Evolutionary conservation across 2,329 filamentous ascomycete species (phyloP), one percentile per base, ranked within the genome.

Genomic region (Didymella keratinophila): DNA sequence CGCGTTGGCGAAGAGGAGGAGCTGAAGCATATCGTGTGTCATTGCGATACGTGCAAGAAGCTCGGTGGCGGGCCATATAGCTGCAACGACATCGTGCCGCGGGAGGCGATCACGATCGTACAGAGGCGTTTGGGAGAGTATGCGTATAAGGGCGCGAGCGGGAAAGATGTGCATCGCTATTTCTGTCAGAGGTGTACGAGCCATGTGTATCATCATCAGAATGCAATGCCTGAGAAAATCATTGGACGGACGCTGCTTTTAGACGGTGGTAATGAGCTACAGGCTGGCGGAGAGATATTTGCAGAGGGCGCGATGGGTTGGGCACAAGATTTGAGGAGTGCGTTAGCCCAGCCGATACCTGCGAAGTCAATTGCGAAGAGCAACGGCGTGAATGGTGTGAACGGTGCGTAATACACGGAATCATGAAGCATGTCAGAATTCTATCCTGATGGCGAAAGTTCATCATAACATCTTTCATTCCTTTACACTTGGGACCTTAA

Each of bases 141-240:
- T 56, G 69, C 64, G 1, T 76, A 76, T 30, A 67, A 66, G 43
- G 74, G 74, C 7, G 71, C 71, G 12, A 71, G 68, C 44, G 74
- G 73, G 59, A 78, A 75, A 46, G 66, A 69, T 42, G 74, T 78
- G 27, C 64, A 71, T 48, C 79, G 77, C 61, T 77, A 69, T 58
- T 77, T 75, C 55, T 79, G 76, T 56, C 61, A 65, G 18, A 76
- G 64, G 4, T 79, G 76, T 61, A 79, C 77, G 5, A 73, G 68
- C 42, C 76, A 78, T 56, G 71, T 78, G n/a, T 78, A 78, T 46
- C 76, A 78, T 54, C 71, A 76, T 39, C 77, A 78, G 56, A 73
- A 75, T 43, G 72, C 71, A 10, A 77, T 78, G 74, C 74, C 76
- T 2, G 76, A 76, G 9, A 76, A 76, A 53, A 69, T 77, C 21